Percentiles rank a stretch among this genome's conserved stretches.
Conservation (phyloP, 306 rosid genomes). For the Boehmeria nivea region DNA sequence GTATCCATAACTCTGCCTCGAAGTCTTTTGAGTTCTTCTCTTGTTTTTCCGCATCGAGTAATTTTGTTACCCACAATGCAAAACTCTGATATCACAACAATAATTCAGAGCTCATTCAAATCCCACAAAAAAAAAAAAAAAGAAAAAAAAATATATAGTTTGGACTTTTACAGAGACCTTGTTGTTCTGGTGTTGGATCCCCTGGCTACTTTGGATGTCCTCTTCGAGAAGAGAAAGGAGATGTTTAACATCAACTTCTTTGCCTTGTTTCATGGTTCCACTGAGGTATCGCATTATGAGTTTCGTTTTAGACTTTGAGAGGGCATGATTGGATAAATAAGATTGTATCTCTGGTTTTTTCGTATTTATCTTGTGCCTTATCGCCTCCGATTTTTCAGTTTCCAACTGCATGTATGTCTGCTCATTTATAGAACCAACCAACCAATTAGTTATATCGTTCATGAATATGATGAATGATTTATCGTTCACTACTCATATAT, state of each 20-base stretch:
- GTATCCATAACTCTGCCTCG: background rate
- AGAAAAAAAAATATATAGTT: too few relatives aligned
- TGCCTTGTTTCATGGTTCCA: background rate
- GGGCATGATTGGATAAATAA: too few relatives aligned
- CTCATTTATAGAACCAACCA: too few relatives aligned
- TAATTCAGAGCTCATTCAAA: too few relatives aligned
- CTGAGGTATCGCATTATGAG: background rate
- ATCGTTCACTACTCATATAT: too few relatives aligned
- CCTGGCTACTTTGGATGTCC: background rate
- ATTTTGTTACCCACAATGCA: background rate
- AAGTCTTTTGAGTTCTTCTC: background rate
- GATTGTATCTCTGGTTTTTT: too few relatives aligned
- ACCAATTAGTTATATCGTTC: too few relatives aligned
- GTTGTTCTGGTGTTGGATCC: background rate
- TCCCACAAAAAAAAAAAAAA: too few relatives aligned
- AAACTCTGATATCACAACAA: background rate
- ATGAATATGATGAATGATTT: too few relatives aligned
- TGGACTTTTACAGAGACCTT: background rate
- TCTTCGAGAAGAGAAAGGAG: background rate
- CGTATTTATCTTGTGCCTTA: too few relatives aligned
- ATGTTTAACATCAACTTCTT: background rate
- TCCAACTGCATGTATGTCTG: too few relatives aligned
- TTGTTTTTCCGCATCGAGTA: background rate
- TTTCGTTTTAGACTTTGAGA: background rate
- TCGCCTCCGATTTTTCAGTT: too few relatives aligned